Evolutionary conservation across 2,329 filamentous ascomycete genomes (phyloP).

Genomic region (Cercospora sojina): DNA sequence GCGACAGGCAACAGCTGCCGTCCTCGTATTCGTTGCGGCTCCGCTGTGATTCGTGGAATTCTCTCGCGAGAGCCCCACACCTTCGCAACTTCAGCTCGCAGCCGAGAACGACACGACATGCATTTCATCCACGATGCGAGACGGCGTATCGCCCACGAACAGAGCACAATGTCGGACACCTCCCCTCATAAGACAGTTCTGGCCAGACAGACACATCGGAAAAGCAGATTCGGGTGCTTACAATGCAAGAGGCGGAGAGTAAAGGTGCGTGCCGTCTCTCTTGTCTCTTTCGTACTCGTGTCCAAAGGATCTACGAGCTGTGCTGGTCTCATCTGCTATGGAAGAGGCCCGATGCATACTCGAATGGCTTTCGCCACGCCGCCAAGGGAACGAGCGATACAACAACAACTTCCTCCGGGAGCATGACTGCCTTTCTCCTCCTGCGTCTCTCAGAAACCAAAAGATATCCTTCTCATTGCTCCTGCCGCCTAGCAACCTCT

Average conservation of each 20-base stretch:
- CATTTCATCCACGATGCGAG: neutral
- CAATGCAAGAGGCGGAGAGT: slow-evolving; percentile 24
- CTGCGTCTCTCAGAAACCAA: neutral
- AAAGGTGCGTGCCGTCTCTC: slow-evolving; percentile 18
- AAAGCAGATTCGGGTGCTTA: slow-evolving; percentile 21
- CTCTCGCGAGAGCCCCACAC: neutral
- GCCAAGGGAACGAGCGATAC: neutral
- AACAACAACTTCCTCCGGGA: neutral
- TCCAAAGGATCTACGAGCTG: neutral
- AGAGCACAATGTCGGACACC: slow-evolving; percentile 7
- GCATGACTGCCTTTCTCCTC: neutral
- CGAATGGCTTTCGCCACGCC: neutral
- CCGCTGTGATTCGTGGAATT: neutral
- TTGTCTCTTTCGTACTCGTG: neutral
- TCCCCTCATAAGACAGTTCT: neutral
- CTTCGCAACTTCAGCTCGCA: neutral
- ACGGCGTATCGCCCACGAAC: neutral
- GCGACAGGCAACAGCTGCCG: neutral
- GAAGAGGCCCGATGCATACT: neutral
- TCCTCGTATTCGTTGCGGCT: neutral
- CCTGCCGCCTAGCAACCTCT: neutral
- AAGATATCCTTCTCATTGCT: neutral
- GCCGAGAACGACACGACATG: neutral
- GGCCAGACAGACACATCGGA: slow-evolving; percentile 20
- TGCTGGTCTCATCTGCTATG: neutral